Percentiles rank a stretch among this genome's conserved stretches.
Conservation (phyloP, 192 early-diverging fungal genomes). For the Borealophlyctis nickersoniae region DNA sequence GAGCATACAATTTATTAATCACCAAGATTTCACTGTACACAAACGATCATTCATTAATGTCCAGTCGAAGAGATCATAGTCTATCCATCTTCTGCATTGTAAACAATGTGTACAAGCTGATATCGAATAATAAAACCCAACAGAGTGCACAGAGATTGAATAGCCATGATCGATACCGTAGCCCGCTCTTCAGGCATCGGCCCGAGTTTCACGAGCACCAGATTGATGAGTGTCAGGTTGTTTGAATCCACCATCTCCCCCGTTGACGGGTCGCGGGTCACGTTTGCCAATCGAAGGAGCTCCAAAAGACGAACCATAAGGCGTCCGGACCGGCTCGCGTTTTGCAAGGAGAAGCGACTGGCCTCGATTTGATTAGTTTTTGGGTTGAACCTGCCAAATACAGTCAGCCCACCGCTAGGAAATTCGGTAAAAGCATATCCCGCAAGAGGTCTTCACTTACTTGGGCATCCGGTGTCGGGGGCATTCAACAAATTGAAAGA, state of each 20-base stretch:
- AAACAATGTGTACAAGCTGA: conserved; percentile 77
- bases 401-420: background rate
- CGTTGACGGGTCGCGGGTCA: conserved; percentile 48
- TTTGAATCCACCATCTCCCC: conserved; percentile 62
- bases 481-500: conserved; percentile 91
- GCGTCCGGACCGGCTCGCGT: conserved; percentile 47
- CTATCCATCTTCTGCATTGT: conserved; percentile 40
- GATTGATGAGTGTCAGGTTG: conserved; percentile 91
- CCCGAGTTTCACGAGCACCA: conserved; percentile 75
- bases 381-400: conserved; percentile 36
- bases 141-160: conserved; percentile 66
- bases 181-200: conserved; percentile 64
- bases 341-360: conserved; percentile 27
- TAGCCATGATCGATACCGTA: conserved; percentile 52
- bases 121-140: conserved; percentile 83
- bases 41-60: no score
- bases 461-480: conserved; percentile 92
- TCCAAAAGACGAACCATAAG: conserved; percentile 54
- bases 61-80: no score
- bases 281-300: conserved; percentile 46
- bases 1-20: no score
- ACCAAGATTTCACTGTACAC: no score
- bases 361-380: conserved; percentile 41
- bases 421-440: background rate
- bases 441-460: conserved; percentile 28